Base-by-base conservation (phyloP, 306 rosid genomes). In the Adenanthera pavonina region DNA sequence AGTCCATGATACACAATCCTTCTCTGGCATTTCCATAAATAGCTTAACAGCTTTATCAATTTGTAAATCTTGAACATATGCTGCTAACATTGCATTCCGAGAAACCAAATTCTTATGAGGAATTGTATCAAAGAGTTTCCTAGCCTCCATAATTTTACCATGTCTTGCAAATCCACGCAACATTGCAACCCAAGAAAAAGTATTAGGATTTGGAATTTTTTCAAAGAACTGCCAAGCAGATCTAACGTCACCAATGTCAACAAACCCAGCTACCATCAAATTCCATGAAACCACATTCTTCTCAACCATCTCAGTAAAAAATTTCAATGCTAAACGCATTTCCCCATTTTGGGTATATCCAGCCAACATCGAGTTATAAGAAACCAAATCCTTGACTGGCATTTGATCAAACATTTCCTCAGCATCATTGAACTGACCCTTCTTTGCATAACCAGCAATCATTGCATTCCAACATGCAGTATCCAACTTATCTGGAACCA, bases 31-130 rank as follows among this genome's bases (percentile, higher is more conserved):
- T 54, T 87, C 83, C 76, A n/a, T 43, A 74, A 91, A 94, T 43
- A 92, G 51, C 65, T 73, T 77, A 68, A 86, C 78, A 57, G 98
- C 97, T 74, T 92, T 88, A 10, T 91, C 92, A 49, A 87, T 80
- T 78, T 92, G 92, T 47, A 74, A 77, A 72, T 89, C 88, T 78
- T 87, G 88, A 46, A 88, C 89, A 83, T 94, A 91, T 53, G 91
- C 97, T 35, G 89, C 86, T 67, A 94, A 87, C 93, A 94, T 92
- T 49, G 97, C 98, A 85, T 92, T 94, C 98, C 98, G 92, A 82
- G 94, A 84, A 81, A 92, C 97, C 60, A 84, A 86, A 74, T 92
- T 94, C 80, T 87, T 94, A 78, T 60, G 43, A 16, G 92, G 94
- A 89, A 90, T 90, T 62, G 74, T 72, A 78, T 92, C 86, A 72